A percentile compares a stretch with the other conserved stretches of the same genome.
Evolutionary conservation across 345 rosid species (phyloP).

Genomic region (Euphorbia pulcherrima): DNA sequence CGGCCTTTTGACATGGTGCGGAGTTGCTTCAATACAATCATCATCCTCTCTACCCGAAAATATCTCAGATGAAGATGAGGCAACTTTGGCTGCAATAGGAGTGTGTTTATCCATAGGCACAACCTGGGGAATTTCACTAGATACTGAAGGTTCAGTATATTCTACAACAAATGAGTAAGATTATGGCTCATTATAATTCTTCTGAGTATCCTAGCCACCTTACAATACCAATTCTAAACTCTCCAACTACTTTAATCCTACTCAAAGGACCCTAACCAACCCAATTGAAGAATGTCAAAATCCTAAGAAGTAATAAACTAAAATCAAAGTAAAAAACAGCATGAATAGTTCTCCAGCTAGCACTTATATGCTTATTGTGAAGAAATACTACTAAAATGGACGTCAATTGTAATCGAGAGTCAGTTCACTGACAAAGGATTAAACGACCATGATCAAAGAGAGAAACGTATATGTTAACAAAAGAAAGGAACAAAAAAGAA

Average conservation of each 20-base stretch:
- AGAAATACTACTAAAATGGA: no score
- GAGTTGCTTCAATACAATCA: constrained; percentile 23
- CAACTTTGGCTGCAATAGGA: constrained; percentile 52
- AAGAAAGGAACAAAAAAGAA: background rate
- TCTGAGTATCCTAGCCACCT: constrained; percentile 50
- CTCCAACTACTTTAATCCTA: background rate
- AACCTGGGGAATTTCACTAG: constrained; percentile 52
- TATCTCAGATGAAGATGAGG: constrained; percentile 39
- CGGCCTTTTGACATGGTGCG: constrained; percentile 34
- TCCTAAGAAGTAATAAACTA: constrained; percentile 9
- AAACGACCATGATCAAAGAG: background rate
- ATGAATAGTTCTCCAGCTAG: background rate
- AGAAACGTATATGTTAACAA: no score
- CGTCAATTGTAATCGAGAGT: background rate
- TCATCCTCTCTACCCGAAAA: constrained; percentile 39
- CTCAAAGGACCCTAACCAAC: background rate
- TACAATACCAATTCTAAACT: background rate
- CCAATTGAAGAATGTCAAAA: constrained; percentile 14
- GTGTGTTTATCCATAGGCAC: constrained; percentile 53
- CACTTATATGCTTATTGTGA: background rate
- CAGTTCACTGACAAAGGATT: background rate
- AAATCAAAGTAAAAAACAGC: background rate
- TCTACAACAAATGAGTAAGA: constrained; percentile 62
- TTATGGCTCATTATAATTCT: constrained; percentile 32
- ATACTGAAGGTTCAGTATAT: constrained; percentile 62